Evolutionary conservation across 108 stramenopile species (phyloP).

Genomic region (Craspedostauros australis): DNA sequence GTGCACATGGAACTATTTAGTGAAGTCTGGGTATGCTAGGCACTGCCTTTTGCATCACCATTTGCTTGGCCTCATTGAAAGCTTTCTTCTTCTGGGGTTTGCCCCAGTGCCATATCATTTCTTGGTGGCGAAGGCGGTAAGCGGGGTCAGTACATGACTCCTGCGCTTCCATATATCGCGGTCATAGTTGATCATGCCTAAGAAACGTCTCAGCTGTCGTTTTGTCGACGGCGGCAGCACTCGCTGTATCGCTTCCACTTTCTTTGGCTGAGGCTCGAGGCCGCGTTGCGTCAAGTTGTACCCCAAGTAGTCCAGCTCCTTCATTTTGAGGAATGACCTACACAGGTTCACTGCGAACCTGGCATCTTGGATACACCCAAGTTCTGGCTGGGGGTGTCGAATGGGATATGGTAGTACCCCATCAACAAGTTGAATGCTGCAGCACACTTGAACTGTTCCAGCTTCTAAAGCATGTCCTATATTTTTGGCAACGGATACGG

Average conservation of each 20-base stretch:
- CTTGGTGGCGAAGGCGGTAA: constrained; percentile 16
- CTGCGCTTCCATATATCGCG: constrained; percentile 36
- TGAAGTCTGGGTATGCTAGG: constrained; percentile 40
- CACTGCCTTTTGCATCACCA: constrained; percentile 24
- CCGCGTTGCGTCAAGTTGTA: constrained; percentile 6
- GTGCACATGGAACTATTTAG: constrained; percentile 19
- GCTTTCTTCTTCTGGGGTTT: constrained; percentile 21
- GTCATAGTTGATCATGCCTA: constrained; percentile 42
- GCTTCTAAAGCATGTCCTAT: constrained; percentile 18
- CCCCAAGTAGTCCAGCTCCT: constrained; percentile 18
- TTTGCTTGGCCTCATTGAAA: constrained; percentile 35
- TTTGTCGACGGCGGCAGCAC: constrained; percentile 12
- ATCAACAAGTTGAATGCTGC: constrained; percentile 39
- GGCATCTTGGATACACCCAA: constrained; percentile 13
- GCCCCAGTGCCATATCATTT: constrained; percentile 28
- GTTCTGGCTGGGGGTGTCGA: constrained; percentile 3
- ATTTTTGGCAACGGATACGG: constrained; percentile 44
- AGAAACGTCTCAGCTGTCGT: constrained; percentile 20
- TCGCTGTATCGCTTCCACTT: constrained; percentile 35
- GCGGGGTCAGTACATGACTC: constrained; percentile 37
- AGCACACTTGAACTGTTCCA: constrained; percentile 32
- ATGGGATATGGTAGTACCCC: constrained; percentile 33
- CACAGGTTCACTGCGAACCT: constrained; percentile 15
- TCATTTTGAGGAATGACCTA: constrained; percentile 6
- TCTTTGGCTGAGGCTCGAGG: constrained; percentile 19